Base-by-base conservation (phyloP, 805 yeast genomes). In the Candida ascalaphidarum region DNA sequence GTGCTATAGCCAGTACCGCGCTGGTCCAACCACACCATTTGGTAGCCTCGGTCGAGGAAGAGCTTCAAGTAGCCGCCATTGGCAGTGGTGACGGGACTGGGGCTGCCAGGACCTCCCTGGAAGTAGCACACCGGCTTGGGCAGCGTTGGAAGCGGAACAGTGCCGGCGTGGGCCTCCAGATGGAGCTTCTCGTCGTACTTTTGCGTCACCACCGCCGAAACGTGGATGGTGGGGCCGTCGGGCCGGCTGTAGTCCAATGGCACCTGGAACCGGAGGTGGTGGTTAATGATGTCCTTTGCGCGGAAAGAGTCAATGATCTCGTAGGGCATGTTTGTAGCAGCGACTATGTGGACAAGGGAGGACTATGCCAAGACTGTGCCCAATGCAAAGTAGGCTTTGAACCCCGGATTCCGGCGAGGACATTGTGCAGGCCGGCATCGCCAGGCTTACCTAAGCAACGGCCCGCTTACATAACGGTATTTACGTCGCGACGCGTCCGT, bases 1-100 rank as follows among this genome's bases (percentile, higher is more conserved):
- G 66, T 51, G 26, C 74, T 65, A 15, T 66, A 44, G 0, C 80
- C 81, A 1, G 80, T 74, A n/a, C 80, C 81, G 41, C 80, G 48
- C 43, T 74, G 80, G 49, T 74, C 81, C 26, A 70, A 47, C 22
- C 56, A 62, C 10, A 74, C 45, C 5, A 68, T 48, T 41, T 60
- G 61, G 37, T 55, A 65, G 3, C 68, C 72, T 21, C 50, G 47
- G 10, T 58, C 62, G 7, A 67, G 21, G 26, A 66, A 44, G 17
- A 46, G 53, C 25, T 64, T 58, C n/a, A 61, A 50, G 26, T 41
- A 44, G 1, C 64, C 61, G 1, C 57, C 39, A 27, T 55, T 52
- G 5, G 59, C 32, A 14, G 50, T 37, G 3, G 71, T 70, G 3
- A 58, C 57, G 6, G 48, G 36, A 25, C 71, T 52, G 2, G 66